These are phyloP conservation scores for Globisporangium perplexum DNA, from an alignment of 352 stramenopile genomes.

Conservation along the genomic window DNA sequence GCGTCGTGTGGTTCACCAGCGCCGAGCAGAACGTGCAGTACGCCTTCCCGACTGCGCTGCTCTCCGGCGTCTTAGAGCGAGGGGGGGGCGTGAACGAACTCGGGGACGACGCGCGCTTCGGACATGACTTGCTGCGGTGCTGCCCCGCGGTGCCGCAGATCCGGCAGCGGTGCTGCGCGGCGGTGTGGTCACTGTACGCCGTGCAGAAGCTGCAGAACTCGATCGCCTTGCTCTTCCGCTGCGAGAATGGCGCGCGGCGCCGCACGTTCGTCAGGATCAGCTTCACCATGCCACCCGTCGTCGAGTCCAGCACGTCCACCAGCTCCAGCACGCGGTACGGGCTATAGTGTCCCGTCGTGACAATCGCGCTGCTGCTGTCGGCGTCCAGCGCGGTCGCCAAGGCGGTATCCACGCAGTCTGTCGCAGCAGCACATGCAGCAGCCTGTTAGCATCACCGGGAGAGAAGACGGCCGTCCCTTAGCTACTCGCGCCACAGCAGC, in stretches of 20 bases:
- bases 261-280: constrained; percentile 66
- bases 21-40: constrained; percentile 60
- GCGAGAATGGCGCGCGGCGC: constrained; percentile 34
- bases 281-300: constrained; percentile 71
- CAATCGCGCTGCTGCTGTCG: not conserved
- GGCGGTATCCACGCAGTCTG: constrained; percentile 3
- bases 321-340: constrained; percentile 69
- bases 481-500: not conserved
- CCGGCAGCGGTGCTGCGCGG: constrained; percentile 54
- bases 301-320: constrained; percentile 71
- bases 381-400: not conserved
- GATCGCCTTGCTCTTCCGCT: constrained; percentile 23
- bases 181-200: constrained; percentile 63
- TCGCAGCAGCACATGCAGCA: not conserved
- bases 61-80: constrained; percentile 5
- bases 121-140: constrained; percentile 59
- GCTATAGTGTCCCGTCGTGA: constrained; percentile 24
- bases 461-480: not conserved
- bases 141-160: constrained; percentile 47
- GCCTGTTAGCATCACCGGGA: not conserved
- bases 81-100: constrained; percentile 11
- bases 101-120: constrained; percentile 16
- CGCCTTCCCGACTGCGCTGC: constrained; percentile 20
- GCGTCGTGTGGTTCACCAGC: constrained; percentile 48
- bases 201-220: constrained; percentile 71